phyloP scores from a whole-genome alignment of 768 basidiomycete genomes.

The Tricholoma saponaceum region DNA sequence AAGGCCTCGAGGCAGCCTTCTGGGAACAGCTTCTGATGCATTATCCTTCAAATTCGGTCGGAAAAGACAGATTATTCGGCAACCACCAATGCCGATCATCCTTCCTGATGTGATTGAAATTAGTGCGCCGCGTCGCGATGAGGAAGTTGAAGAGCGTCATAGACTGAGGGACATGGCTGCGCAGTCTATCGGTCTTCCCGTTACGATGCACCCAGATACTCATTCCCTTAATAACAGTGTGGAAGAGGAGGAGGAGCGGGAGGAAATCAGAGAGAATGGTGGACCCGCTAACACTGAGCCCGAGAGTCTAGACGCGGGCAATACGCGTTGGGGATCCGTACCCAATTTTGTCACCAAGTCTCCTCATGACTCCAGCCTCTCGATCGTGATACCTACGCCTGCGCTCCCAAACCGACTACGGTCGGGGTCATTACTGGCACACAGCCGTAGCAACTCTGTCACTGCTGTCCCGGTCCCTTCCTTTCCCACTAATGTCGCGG shows the following conservation, averaged over 20 bases:
- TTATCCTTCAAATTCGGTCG: conserved; percentile 46
- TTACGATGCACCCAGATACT: conserved; percentile 38
- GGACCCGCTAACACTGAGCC: conserved; percentile 1
- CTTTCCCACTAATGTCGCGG: conserved; percentile 56
- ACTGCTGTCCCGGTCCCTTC: conserved; percentile 41
- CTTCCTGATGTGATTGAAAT: conserved; percentile 77
- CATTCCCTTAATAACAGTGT: conserved; percentile 30
- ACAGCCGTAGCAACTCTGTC: conserved; percentile 35
- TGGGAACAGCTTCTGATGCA: conserved; percentile 52
- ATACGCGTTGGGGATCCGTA: conserved; percentile 5
- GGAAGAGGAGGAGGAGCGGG: conserved; percentile 37
- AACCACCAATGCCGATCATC: conserved; percentile 37
- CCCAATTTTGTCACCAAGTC: conserved; percentile 13
- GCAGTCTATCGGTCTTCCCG: conserved; percentile 67
- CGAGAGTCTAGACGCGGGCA: conserved; percentile 7
- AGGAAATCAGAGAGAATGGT: conserved; percentile 16
- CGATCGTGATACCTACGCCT: conserved; percentile 23
- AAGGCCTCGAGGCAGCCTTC: conserved; percentile 36
- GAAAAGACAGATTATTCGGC: conserved; percentile 34
- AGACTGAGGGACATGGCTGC: conserved; percentile 75
- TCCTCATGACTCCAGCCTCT: conserved; percentile 30
- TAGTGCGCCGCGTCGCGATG: conserved; percentile 46
- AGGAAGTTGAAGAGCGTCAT: conserved; percentile 69
- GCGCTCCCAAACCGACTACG: conserved; percentile 27
- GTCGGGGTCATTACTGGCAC: conserved; percentile 33